These are phyloP conservation scores for Porcisia hertigi DNA, from an alignment of 208 protist genomes.

Conservation along the genomic window DNA sequence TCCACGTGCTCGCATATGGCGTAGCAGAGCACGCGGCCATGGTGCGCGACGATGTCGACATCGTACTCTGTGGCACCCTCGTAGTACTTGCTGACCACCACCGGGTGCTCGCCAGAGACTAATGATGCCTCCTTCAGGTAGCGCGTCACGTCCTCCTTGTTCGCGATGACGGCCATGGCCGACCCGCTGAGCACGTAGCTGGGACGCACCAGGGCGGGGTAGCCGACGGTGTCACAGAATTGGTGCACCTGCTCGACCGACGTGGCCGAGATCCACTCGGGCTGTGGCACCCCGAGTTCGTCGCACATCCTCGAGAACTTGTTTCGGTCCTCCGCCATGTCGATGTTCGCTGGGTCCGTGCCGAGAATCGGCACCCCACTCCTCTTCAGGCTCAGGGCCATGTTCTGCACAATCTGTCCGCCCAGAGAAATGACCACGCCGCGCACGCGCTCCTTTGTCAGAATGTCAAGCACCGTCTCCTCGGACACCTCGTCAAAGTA, in stretches of 20 bases:
- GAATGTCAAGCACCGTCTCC: constrained; percentile 97
- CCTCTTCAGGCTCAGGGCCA: constrained; percentile 93
- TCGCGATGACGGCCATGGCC: constrained; percentile 96
- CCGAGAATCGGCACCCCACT: constrained; percentile 94
- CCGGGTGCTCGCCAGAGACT: constrained; percentile 91
- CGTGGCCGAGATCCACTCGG: constrained; percentile 95
- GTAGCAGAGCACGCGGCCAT: constrained; percentile 95
- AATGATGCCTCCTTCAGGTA: constrained; percentile 93
- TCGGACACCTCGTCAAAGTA: constrained; percentile 99
- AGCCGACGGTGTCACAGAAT: constrained; percentile 93
- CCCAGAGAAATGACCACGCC: constrained; percentile 97
- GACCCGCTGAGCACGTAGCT: constrained; percentile 98
- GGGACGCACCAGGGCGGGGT: constrained; percentile 95
- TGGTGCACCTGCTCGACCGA: constrained; percentile 87
- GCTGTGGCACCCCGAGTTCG: constrained; percentile 95
- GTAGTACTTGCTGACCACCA: constrained; percentile 98
- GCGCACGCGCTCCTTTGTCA: constrained; percentile 89
- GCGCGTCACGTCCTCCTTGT: constrained; percentile 87
- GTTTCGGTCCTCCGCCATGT: constrained; percentile 97
- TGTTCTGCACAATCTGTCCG: constrained; percentile 98
- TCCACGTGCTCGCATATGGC: constrained; percentile 99
- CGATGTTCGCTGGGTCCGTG: constrained; percentile 95
- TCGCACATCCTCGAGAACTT: constrained; percentile 95
- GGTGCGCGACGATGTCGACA: constrained; percentile 97
- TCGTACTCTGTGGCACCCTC: constrained; percentile 97